These are phyloP conservation scores for Lathyrus tuberosus DNA, from an alignment of 306 rosid genomes.

Conservation along the genomic window DNA sequence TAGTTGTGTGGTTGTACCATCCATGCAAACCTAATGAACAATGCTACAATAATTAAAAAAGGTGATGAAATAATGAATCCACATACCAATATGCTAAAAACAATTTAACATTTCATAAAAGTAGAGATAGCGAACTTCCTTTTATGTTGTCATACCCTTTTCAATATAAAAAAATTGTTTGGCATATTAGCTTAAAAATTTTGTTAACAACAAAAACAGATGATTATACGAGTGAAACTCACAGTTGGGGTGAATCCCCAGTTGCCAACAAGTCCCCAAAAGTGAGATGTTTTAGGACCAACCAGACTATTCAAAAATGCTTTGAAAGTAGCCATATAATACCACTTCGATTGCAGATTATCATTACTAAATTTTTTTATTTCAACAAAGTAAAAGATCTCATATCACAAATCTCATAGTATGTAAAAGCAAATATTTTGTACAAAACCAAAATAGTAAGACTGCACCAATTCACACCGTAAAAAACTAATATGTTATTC, in stretches of 20 bases:
- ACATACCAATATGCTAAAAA: neutral
- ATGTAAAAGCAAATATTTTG: too few relatives aligned
- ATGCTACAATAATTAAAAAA: conserved; percentile 44
- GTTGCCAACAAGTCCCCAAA: too few relatives aligned
- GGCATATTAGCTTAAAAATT: conserved; percentile 6
- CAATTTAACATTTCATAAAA: neutral
- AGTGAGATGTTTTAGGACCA: too few relatives aligned
- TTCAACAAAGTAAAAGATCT: too few relatives aligned
- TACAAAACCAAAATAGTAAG: too few relatives aligned
- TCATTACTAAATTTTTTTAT: too few relatives aligned
- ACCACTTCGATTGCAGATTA: too few relatives aligned
- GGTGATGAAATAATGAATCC: conserved; percentile 6
- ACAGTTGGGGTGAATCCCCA: conserved; percentile 33
- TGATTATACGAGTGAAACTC: conserved; percentile 43
- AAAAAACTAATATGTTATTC: too few relatives aligned
- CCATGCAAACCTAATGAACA: conserved; percentile 83
- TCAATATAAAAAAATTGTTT: conserved; percentile 1
- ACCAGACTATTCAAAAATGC: too few relatives aligned
- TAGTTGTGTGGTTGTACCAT: conserved; percentile 75
- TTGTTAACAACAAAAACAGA: neutral
- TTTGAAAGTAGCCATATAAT: too few relatives aligned
- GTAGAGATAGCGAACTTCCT: conserved; percentile 53
- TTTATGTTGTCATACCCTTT: conserved; percentile 95
- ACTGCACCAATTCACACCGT: too few relatives aligned
- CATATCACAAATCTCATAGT: too few relatives aligned